Conservation (phyloP, 2,329 filamentous ascomycete genomes). For the Aureobasidium sp. region DNA sequence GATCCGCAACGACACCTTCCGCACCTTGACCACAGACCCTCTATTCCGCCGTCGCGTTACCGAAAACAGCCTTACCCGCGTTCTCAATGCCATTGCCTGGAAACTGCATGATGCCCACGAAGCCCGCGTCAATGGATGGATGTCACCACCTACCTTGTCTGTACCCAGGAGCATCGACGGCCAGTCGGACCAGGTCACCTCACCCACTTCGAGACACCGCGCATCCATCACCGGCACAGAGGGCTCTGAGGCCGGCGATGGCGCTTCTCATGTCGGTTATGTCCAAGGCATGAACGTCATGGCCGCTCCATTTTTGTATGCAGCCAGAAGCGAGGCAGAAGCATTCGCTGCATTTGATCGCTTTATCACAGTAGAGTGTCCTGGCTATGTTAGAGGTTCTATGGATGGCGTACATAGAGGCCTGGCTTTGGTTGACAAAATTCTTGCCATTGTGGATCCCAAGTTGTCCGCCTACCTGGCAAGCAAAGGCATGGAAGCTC, state of each 20-base stretch:
- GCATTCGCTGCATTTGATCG: slow-evolving; percentile 87
- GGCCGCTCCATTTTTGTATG: slow-evolving; percentile 90
- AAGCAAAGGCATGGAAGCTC: slow-evolving; percentile 78
- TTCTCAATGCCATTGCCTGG: slow-evolving; percentile 94
- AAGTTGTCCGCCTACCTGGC: slow-evolving; percentile 79
- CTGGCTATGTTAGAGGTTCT: slow-evolving; percentile 86
- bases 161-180: slow-evolving; percentile 44
- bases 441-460: slow-evolving; percentile 82
- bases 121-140: slow-evolving; percentile 49
- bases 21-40: slow-evolving; percentile 93
- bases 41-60: slow-evolving; percentile 92
- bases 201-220: slow-evolving; percentile 26
- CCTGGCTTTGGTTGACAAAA: slow-evolving; percentile 82
- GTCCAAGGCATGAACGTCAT: slow-evolving; percentile 99
- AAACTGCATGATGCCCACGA: slow-evolving; percentile 72
- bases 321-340: slow-evolving; percentile 87
- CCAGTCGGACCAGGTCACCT: slow-evolving; percentile 38
- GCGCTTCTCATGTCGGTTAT: slow-evolving; percentile 69
- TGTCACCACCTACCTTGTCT: slow-evolving; percentile 42
- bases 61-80: slow-evolving; percentile 86
- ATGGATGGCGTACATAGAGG: slow-evolving; percentile 97
- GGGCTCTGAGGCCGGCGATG: slow-evolving; percentile 51
- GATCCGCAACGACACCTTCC: slow-evolving; percentile 97
- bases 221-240: slow-evolving; percentile 50
- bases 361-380: slow-evolving; percentile 80